Evolutionary conservation across 768 basidiomycete genomes (phyloP).

Genomic region (Suillus clintonianus): DNA sequence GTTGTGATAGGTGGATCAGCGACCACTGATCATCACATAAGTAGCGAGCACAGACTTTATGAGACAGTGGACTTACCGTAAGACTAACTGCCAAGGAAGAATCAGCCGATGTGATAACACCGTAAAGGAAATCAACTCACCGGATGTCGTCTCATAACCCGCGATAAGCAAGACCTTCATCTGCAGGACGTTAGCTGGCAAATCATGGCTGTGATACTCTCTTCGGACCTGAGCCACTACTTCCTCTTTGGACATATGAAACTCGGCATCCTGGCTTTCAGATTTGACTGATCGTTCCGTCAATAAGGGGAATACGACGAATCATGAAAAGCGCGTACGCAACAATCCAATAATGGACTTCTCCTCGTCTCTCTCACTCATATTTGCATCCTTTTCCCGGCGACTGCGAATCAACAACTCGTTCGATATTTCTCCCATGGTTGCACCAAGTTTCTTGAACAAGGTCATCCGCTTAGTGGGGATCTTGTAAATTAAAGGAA

Average conservation of each 20-base stretch:
- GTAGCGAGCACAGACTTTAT: not conserved
- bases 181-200: not conserved
- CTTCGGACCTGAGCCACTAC: conserved; percentile 22
- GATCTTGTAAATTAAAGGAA: conserved; percentile 38
- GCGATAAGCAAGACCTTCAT: conserved; percentile 18
- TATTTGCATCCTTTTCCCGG: conserved; percentile 30
- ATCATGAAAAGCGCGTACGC: conserved; percentile 24
- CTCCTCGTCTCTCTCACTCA: conserved; percentile 22
- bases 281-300: conserved; percentile 34
- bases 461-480: conserved; percentile 39
- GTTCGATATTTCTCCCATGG: conserved; percentile 42
- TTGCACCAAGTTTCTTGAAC: conserved; percentile 30
- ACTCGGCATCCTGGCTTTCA: conserved; percentile 24
- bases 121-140: conserved; percentile 7
- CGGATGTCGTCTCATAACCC: conserved; percentile 23
- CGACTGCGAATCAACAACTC: conserved; percentile 39
- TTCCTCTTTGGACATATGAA: conserved; percentile 27
- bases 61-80: conserved; percentile 4
- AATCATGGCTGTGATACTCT: not conserved
- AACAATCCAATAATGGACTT: conserved; percentile 27
- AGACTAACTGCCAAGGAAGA: conserved; percentile 12
- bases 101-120: not conserved
- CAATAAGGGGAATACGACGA: not conserved
- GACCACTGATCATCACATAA: conserved; percentile 43
- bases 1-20: conserved; percentile 52